Conservation (phyloP, 2,329 filamentous ascomycete genomes). For the Cadophora gregata region DNA sequence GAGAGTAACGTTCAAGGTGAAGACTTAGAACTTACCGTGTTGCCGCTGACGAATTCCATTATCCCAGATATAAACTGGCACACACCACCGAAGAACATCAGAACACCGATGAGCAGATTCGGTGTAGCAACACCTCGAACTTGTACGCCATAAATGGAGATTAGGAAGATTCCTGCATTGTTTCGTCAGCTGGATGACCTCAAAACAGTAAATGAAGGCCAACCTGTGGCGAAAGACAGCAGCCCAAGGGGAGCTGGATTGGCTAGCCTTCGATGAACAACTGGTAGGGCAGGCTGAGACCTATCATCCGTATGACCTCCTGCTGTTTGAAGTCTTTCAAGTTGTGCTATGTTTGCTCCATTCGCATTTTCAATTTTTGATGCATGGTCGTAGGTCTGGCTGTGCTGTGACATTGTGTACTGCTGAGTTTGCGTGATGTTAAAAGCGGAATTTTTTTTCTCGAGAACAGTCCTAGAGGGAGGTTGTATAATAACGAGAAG, state of each 20-base stretch:
- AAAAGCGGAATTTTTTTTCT: too few relatives aligned
- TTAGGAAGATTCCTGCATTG: slow-evolving; percentile 21
- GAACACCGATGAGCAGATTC: slow-evolving; percentile 44
- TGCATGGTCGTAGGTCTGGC: slow-evolving; percentile 18
- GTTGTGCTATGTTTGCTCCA: slow-evolving; percentile 9
- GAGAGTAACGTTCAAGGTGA: background rate
- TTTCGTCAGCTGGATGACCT: background rate
- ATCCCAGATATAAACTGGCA: slow-evolving; percentile 27
- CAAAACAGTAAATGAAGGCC: too few relatives aligned
- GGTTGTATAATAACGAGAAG: too few relatives aligned
- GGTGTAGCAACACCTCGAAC: slow-evolving; percentile 20
- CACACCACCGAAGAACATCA: slow-evolving; percentile 48
- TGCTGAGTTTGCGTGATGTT: too few relatives aligned
- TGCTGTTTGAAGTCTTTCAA: slow-evolving; percentile 19
- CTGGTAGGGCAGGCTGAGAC: slow-evolving; percentile 34
- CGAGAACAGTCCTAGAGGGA: too few relatives aligned
- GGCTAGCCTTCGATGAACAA: slow-evolving; percentile 37
- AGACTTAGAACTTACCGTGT: slow-evolving; percentile 7
- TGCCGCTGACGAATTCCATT: slow-evolving; percentile 26
- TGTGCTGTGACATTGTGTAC: background rate
- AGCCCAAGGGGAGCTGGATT: slow-evolving; percentile 43
- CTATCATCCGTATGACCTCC: slow-evolving; percentile 22
- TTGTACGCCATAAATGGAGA: slow-evolving; percentile 21
- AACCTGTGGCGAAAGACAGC: slow-evolving; percentile 47
- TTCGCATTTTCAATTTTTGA: slow-evolving; percentile 17